These are phyloP conservation scores for Ananas comosus DNA, from an alignment of 176 grass and related monocot genomes.

Conservation along the genomic window DNA sequence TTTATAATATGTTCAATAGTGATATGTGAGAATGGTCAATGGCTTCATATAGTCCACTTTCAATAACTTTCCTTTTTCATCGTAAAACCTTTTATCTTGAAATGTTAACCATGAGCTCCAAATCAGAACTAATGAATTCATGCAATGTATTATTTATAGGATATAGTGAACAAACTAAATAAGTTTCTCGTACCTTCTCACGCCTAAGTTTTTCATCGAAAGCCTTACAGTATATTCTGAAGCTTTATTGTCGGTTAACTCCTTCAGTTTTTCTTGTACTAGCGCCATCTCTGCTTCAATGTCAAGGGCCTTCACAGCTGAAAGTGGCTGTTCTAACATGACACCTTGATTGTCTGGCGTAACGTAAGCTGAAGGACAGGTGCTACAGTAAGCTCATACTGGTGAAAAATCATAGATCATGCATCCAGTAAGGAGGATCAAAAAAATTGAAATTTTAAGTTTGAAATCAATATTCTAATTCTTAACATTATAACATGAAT, in stretches of 20 bases:
- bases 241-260: background rate
- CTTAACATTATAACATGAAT: no score
- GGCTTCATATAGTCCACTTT: no score
- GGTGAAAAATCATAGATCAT: background rate
- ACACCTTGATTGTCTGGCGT: background rate
- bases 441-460: no score
- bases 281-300: conserved; percentile 1
- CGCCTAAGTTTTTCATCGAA: background rate
- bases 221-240: background rate
- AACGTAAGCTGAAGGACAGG: conserved; percentile 1
- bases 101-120: no score
- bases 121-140: no score
- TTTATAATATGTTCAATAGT: no score
- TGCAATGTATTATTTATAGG: no score
- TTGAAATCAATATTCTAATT: no score
- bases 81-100: background rate
- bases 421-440: background rate
- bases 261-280: background rate
- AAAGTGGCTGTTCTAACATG: background rate
- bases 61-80: background rate
- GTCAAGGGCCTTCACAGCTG: background rate
- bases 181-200: background rate
- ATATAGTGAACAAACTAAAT: background rate
- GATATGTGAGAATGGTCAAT: no score
- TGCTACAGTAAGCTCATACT: background rate